These are phyloP conservation scores for Dalbergia cultrata DNA, from an alignment of 306 rosid species.

Conservation along the genomic window DNA sequence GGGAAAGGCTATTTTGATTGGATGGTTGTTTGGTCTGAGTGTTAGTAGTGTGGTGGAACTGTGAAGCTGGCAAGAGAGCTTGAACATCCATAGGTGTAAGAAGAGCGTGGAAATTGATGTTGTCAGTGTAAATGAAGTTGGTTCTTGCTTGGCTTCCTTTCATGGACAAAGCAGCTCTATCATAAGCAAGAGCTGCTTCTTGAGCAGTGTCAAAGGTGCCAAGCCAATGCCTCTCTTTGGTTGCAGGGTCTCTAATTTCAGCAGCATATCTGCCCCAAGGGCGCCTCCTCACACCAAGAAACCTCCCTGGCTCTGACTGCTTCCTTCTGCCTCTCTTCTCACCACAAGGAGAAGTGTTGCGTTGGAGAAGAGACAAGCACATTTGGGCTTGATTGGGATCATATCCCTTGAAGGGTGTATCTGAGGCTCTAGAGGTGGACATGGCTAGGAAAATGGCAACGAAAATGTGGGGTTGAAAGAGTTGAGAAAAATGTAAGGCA, in stretches of 20 bases:
- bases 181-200: constrained; percentile 99
- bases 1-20: constrained; percentile 56
- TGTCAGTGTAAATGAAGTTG: constrained; percentile 86
- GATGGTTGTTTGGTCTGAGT: constrained; percentile 48
- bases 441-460: constrained; percentile 52
- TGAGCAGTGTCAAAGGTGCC: constrained; percentile 99
- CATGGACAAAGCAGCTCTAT: constrained; percentile 97
- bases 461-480: constrained; percentile 36
- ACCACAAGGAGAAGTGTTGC: constrained; percentile 69
- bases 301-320: constrained; percentile 92
- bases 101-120: constrained; percentile 69
- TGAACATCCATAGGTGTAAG: constrained; percentile 69
- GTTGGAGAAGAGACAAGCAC: constrained; percentile 70
- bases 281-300: constrained; percentile 89
- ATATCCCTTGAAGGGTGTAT: constrained; percentile 58
- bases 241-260: constrained; percentile 95
- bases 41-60: constrained; percentile 39
- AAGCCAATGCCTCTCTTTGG: constrained; percentile 98
- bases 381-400: constrained; percentile 62
- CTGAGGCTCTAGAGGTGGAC: constrained; percentile 79
- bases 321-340: constrained; percentile 91
- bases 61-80: constrained; percentile 60
- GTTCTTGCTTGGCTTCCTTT: constrained; percentile 98
- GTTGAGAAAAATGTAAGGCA: constrained; percentile 27
- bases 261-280: constrained; percentile 99